Evolutionary conservation across 352 stramenopile species (phyloP), one percentile per base, ranked within the genome.

Genomic region (Pythium graminicola): DNA sequence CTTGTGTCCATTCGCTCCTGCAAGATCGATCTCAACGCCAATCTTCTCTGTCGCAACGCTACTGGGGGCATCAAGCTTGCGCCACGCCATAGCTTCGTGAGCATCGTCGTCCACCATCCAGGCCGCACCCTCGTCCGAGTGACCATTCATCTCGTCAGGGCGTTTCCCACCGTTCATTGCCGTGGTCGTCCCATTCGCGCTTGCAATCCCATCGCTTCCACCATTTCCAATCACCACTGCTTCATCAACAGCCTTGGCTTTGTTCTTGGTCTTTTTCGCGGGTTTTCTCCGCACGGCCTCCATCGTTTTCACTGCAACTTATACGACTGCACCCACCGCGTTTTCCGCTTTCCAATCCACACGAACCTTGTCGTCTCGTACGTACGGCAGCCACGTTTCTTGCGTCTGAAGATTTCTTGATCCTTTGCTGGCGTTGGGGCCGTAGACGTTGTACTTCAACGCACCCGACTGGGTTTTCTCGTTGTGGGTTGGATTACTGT

Each of bases 251-350:
- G 46, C 38, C 47, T 44, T 56, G 48, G 38, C 9, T 24, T 68
- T 68, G 49, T 35, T 31, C 38, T 57, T 64, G 24, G 28, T n/a
- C 50, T 64, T 68, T 41, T 60, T 68, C 16, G 55, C 23, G 27
- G 54, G 52, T 42, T 64, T 64, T 31, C 38, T 48, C 20, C 60
- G 60, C 43, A 64, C 60, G 6, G 55, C 60, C 54, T 68, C 60
- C 60, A 68, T 68, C 4, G 14, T 42, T 44, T 8, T 22, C 6
- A 28, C 9, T 14, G 0, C 3, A 24, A 42, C 33, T 42, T 7
- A 45, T 49, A 57, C 48, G 19, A 22, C 14, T 29, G 1, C 17
- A 50, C 40, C 19, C 40, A 33, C 48, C 31, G 35, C n/a, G 16
- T 19, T 29, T 51, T 23, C 28, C 27, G 24, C 40, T 46, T 35